A percentile compares a stretch with the other conserved stretches of the same genome.
Evolutionary conservation across 140 eudicot genomes (phyloP).

Genomic region (Bidens hawaiensis): DNA sequence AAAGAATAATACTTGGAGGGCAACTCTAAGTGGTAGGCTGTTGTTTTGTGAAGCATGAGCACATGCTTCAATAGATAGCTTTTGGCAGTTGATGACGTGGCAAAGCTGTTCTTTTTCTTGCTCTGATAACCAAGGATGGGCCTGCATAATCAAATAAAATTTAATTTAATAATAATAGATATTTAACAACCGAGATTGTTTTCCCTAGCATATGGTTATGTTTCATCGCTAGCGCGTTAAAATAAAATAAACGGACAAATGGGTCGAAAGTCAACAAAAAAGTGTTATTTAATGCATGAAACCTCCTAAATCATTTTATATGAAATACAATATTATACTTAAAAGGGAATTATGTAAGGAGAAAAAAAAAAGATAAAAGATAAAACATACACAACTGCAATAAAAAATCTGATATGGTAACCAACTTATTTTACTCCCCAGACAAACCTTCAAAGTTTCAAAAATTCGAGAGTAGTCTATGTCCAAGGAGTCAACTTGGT

Average conservation of each 20-base stretch:
- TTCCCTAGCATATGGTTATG: background rate
- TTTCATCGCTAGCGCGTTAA: background rate
- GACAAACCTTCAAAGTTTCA: background rate
- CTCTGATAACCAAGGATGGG: conserved; percentile 81
- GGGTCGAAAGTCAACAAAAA: background rate
- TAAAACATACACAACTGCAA: background rate
- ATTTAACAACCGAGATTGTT: background rate
- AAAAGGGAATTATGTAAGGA: background rate
- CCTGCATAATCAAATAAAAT: conserved; percentile 38
- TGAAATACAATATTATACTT: background rate
- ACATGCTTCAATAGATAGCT: conserved; percentile 93
- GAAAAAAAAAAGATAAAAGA: background rate
- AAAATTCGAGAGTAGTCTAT: background rate
- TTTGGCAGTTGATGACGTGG: conserved; percentile 66
- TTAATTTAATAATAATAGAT: background rate
- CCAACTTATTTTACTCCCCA: background rate
- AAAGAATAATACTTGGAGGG: conserved; percentile 82
- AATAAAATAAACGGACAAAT: background rate
- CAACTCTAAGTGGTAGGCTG: conserved; percentile 70
- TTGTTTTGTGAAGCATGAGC: conserved; percentile 93
- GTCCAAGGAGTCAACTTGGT: too few relatives aligned
- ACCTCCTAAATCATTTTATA: background rate
- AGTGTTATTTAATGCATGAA: background rate
- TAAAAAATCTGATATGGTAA: background rate
- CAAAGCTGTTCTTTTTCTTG: conserved; percentile 77